phyloP scores from a whole-genome alignment of 2,329 filamentous ascomycete genomes.

The Pseudocercospora crystallina region DNA sequence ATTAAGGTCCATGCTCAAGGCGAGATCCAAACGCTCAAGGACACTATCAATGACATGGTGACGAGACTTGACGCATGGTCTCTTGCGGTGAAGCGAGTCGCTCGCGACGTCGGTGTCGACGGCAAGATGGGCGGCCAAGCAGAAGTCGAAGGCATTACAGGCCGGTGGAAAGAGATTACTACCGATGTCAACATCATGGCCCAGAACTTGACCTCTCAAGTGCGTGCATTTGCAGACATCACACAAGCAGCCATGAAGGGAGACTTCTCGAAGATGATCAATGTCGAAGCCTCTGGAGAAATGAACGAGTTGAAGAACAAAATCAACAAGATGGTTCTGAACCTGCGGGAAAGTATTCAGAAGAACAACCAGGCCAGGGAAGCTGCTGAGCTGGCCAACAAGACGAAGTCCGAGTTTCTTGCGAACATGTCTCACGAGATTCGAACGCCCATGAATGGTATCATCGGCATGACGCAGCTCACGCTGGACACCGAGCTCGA shows the following conservation, averaged over 20 bases:
- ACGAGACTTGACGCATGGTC: slow-evolving; percentile 93
- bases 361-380: slow-evolving; percentile 94
- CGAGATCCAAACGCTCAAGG: slow-evolving; percentile 89
- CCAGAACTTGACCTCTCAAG: slow-evolving; percentile 85
- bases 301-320: slow-evolving; percentile 99
- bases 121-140: slow-evolving; percentile 98
- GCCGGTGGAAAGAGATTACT: slow-evolving; percentile 97
- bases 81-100: slow-evolving; percentile 91
- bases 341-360: slow-evolving; percentile 91
- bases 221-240: slow-evolving; percentile 95
- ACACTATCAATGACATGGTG: slow-evolving; percentile 99
- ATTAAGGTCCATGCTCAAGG: slow-evolving; percentile 94
- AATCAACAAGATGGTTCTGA: slow-evolving; percentile 99
- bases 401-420: slow-evolving; percentile 96
- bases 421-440: slow-evolving; percentile 99
- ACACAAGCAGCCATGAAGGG: slow-evolving; percentile 97
- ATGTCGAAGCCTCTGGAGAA: slow-evolving; percentile 94
- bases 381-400: slow-evolving; percentile 93
- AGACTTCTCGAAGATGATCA: slow-evolving; percentile 95
- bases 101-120: slow-evolving; percentile 94
- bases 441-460: slow-evolving; percentile 94
- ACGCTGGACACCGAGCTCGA: slow-evolving; percentile 92
- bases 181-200: slow-evolving; percentile 93
- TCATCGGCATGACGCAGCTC: slow-evolving; percentile 96
- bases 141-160: slow-evolving; percentile 87